Conservation (phyloP, 192 early-diverging fungal genomes). For the Coemansia sp. region DNA sequence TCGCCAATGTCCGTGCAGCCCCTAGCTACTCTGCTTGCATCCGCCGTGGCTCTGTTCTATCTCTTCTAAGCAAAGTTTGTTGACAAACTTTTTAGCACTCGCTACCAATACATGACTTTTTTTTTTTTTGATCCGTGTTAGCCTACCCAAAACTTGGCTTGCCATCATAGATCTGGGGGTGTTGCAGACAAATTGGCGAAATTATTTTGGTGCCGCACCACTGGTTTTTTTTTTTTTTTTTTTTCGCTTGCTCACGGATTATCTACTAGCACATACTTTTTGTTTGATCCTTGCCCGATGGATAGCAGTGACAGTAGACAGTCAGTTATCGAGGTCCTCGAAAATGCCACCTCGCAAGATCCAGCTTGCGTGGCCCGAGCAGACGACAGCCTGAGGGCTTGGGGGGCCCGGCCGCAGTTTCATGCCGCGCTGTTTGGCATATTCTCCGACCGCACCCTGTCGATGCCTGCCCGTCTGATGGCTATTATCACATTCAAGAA, state of each 20-base stretch:
- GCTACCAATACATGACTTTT: not conserved
- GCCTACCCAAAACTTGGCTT: not conserved
- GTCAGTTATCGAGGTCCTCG: constrained; percentile 50
- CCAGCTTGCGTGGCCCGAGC: constrained; percentile 60
- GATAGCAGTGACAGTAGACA: constrained; percentile 11
- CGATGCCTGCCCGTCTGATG: constrained; percentile 66
- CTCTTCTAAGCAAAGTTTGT: constrained; percentile 10
- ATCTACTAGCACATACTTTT: not conserved
- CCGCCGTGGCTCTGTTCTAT: constrained; percentile 1
- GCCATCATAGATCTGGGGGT: too few species aligned
- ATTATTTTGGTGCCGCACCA: too few species aligned
- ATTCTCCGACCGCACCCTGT: constrained; percentile 65
- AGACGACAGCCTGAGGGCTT: constrained; percentile 64
- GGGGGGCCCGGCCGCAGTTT: constrained; percentile 73
- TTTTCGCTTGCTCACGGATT: not conserved
- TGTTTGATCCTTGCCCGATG: not conserved
- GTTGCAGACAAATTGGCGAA: too few species aligned
- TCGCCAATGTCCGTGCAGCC: not conserved
- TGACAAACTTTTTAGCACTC: not conserved
- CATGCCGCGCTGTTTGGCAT: constrained; percentile 72
- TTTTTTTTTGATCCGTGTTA: not conserved
- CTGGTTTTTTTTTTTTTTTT: too few species aligned
- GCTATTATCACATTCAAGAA: constrained; percentile 85
- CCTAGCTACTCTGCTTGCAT: constrained; percentile 4
- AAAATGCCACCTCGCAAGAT: constrained; percentile 69